Conservation (phyloP, 371 early-diverging fungal genomes). For the Quaeritorhiza haematococci region DNA sequence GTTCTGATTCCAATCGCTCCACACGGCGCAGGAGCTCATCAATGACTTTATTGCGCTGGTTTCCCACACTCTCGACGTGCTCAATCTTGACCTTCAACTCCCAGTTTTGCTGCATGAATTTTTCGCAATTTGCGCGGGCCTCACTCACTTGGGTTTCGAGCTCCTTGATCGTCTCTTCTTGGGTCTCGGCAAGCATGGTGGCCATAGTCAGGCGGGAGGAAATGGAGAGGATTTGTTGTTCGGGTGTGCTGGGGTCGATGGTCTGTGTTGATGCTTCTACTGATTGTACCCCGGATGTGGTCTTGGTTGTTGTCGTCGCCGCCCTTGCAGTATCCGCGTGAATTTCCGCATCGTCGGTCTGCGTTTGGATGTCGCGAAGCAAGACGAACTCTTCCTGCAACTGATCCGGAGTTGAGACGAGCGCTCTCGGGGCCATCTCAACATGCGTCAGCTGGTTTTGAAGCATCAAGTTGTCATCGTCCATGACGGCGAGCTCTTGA, state of each 20-base stretch:
- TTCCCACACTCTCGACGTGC: slow-evolving; percentile 1
- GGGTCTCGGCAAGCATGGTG: slow-evolving; percentile 8
- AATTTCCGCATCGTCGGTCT: slow-evolving; percentile 10
- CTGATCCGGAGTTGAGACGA: background rate
- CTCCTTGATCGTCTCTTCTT: slow-evolving; percentile 13
- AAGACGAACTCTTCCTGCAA: slow-evolving; percentile 12
- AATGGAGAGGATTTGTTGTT: slow-evolving; percentile 7
- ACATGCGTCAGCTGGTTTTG: slow-evolving; percentile 11
- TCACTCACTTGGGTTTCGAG: slow-evolving; percentile 8
- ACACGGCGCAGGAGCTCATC: slow-evolving; percentile 11
- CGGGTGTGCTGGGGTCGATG: background rate
- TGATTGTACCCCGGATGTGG: too few relatives aligned
- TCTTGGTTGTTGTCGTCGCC: too few relatives aligned
- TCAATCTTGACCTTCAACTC: slow-evolving; percentile 7
- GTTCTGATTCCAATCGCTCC: slow-evolving; percentile 6
- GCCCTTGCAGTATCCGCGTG: background rate
- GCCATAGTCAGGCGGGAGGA: slow-evolving; percentile 7
- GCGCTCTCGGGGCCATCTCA: background rate
- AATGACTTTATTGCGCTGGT: slow-evolving; percentile 2
- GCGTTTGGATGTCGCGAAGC: slow-evolving; percentile 13
- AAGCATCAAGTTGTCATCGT: slow-evolving; percentile 16
- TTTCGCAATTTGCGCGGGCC: background rate
- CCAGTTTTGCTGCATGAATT: background rate
- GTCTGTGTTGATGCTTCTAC: too few relatives aligned
- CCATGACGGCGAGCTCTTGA: slow-evolving; percentile 15